A percentile compares a stretch with the other conserved stretches of the same genome.
These are phyloP conservation scores for Komagataella kurtzmanii DNA, from an alignment of 805 yeast species.

Conservation along the genomic window DNA sequence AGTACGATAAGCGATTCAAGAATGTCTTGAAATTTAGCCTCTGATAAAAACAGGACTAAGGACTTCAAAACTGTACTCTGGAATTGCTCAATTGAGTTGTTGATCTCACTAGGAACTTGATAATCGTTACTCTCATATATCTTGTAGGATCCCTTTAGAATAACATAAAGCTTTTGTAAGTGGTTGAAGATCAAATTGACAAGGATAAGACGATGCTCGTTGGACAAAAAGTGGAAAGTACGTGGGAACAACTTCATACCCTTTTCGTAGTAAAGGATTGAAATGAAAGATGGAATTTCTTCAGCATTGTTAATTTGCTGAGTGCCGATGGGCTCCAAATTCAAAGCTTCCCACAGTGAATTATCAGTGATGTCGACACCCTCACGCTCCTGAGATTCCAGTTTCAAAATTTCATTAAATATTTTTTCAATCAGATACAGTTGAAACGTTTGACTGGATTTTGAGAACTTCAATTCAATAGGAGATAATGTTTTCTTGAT, in stretches of 20 bases:
- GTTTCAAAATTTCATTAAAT: constrained; percentile 60
- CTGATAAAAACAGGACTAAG: constrained; percentile 72
- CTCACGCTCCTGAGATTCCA: constrained; percentile 66
- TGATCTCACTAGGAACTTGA: constrained; percentile 37
- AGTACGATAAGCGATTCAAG: constrained; percentile 61
- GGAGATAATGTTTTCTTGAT: constrained; percentile 9
- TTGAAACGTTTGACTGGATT: constrained; percentile 33
- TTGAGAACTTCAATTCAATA: constrained; percentile 17
- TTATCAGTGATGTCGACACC: constrained; percentile 27
- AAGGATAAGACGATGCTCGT: constrained; percentile 65
- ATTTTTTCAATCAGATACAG: constrained; percentile 67
- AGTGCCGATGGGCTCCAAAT: constrained; percentile 42
- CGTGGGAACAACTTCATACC: constrained; percentile 85
- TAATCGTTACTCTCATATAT: constrained; percentile 30
- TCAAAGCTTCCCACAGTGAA: constrained; percentile 66
- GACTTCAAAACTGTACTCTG: constrained; percentile 73
- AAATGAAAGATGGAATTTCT: constrained; percentile 69
- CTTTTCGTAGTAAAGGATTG: constrained; percentile 71
- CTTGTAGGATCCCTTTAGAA: constrained; percentile 68
- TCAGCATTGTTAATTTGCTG: constrained; percentile 31
- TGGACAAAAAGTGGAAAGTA: constrained; percentile 66
- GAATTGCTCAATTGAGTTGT: constrained; percentile 61
- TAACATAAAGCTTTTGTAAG: constrained; percentile 65
- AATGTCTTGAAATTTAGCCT: constrained; percentile 67
- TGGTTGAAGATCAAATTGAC: constrained; percentile 71